A percentile compares a stretch with the other conserved stretches of the same genome.
Evolutionary conservation across 805 yeast species (phyloP).

Genomic region (Yarrowia yakushimensis): DNA sequence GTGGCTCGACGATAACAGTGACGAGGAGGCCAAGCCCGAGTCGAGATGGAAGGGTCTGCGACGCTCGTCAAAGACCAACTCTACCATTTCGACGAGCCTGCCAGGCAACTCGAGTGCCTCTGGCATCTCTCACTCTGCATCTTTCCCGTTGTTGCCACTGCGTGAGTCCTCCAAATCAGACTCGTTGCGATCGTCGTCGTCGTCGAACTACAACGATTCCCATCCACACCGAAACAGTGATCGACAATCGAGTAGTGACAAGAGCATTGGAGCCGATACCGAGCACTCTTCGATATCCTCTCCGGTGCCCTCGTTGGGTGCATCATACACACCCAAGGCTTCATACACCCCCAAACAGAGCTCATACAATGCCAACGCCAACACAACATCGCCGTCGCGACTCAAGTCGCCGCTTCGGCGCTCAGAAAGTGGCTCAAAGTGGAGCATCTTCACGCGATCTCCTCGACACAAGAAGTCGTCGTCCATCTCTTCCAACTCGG

Average conservation of each 20-base stretch:
- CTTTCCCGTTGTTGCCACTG: background rate
- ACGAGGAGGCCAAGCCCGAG: conserved; percentile 8
- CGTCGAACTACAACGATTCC: background rate
- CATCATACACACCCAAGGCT: background rate
- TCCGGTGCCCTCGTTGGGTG: background rate
- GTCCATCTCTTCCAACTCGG: background rate
- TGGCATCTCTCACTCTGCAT: background rate
- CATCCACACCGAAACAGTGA: background rate
- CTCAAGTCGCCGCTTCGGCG: conserved; percentile 9
- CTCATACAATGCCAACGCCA: background rate
- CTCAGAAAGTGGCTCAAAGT: conserved; percentile 1
- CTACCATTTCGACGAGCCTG: background rate
- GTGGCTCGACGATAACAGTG: conserved; percentile 18
- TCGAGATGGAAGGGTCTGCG: background rate
- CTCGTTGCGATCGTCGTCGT: background rate
- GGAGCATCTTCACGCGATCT: background rate
- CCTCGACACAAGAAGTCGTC: conserved; percentile 12
- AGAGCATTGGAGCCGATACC: conserved; percentile 1
- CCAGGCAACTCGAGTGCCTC: background rate
- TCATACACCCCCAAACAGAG: background rate
- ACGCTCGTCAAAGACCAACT: background rate
- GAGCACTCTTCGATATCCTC: conserved; percentile 1
- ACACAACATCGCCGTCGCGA: background rate
- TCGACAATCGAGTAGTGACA: conserved; percentile 2
- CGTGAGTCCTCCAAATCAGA: background rate